Conservation (phyloP, 2,329 filamentous ascomycete genomes). For the Diaporthe longicolla region DNA sequence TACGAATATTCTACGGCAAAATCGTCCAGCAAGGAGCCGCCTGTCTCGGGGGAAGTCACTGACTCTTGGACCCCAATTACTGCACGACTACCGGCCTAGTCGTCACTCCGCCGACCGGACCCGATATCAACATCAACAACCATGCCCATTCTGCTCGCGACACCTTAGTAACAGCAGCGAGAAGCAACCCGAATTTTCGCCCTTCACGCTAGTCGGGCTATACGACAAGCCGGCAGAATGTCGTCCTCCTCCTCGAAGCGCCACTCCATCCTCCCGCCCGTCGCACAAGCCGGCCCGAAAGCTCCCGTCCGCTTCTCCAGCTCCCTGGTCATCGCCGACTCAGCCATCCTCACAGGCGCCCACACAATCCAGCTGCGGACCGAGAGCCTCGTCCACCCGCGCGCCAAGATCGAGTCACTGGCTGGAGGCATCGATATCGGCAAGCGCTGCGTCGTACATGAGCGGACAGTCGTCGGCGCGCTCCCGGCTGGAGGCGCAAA, state of each 20-base stretch:
- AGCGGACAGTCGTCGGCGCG: constrained; percentile 72
- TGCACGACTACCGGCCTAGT: background rate
- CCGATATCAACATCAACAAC: constrained; percentile 23
- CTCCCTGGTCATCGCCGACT: constrained; percentile 73
- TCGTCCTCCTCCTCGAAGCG: constrained; percentile 63
- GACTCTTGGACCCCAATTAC: background rate
- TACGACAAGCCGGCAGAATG: constrained; percentile 48
- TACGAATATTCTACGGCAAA: background rate
- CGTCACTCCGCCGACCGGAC: constrained; percentile 34
- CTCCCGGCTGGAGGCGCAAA: constrained; percentile 49
- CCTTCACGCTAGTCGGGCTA: background rate
- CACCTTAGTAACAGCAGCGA: background rate
- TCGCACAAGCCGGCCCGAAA: constrained; percentile 68
- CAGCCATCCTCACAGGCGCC: constrained; percentile 75
- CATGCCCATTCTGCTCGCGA: background rate
- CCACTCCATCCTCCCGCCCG: constrained; percentile 68
- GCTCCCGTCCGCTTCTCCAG: constrained; percentile 74
- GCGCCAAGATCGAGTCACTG: constrained; percentile 82
- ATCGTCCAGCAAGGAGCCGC: constrained; percentile 1
- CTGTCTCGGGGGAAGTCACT: background rate
- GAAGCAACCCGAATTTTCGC: too few species aligned
- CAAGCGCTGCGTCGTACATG: constrained; percentile 84
- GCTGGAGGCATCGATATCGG: constrained; percentile 86
- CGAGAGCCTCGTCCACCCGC: constrained; percentile 88
- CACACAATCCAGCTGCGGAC: constrained; percentile 84